Evolutionary conservation across 441 rosid species (phyloP), one percentile per base, ranked within the genome.

Genomic region (Eutrema salsugineum): DNA sequence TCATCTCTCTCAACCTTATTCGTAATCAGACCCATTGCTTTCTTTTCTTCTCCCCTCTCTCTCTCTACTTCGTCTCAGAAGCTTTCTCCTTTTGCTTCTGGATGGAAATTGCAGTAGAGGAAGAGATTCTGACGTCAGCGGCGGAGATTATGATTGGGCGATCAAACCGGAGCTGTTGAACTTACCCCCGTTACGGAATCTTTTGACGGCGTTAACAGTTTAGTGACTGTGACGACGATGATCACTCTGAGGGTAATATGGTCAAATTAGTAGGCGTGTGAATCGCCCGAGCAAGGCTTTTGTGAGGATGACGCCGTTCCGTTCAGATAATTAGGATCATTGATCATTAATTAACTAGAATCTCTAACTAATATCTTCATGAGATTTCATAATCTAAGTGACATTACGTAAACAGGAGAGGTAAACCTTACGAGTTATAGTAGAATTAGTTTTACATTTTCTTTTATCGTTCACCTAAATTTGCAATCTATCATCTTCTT

Each of bases 1-100:
- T 92, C 94, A 73, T 64, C 71, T 78, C 94, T 86, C 67, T 88
- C 98, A 5, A 88, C 87, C 76, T 85, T 87, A 82, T 94, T 84
- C 44, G 84, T 90, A 42, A 94, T 79, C 70, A 94, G 54, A 65
- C 97, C 97, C 99, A 94, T 64, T 66, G 78, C 20, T 73, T 35
- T 24, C 56, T 33, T 33, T 39, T 40, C 49, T 50, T 63, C 40
- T 7, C 43, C 27, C 17, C 10, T 4, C 7, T 8, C 28, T 28
- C 59, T 54, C 59, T 12, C 30, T 30, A 1, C 49, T 22, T 63
- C 56, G 38, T 71, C 63, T 73, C 36, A 10, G 16, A 51, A 35
- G 39, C 35, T 43, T 64, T 39, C 7, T 12, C 19, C 11, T 8
- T 51, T 53, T 30, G 66, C 16, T 63, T 54, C 16, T 19, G 53